phyloP scores from a whole-genome alignment of 2,329 filamentous ascomycete genomes.

The Penicillium aurantiogriseum region DNA sequence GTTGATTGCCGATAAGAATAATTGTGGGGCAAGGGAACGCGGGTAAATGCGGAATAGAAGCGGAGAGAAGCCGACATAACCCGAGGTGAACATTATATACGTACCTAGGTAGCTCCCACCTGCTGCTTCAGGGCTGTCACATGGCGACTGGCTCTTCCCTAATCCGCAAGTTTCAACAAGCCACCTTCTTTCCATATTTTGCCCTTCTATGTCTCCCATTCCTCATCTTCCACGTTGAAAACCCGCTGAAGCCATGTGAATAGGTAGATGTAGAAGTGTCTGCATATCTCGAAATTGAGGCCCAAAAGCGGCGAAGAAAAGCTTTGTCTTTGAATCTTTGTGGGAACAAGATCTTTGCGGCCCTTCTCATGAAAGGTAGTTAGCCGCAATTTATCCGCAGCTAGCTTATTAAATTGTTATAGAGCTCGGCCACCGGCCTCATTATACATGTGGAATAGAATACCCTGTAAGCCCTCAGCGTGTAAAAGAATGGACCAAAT shows the following conservation, averaged over 20 bases:
- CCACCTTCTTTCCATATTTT: background rate
- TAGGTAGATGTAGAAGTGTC: background rate
- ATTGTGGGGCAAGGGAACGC: background rate
- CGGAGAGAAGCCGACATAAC: background rate
- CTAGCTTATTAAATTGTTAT: background rate
- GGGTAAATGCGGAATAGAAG: background rate
- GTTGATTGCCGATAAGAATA: background rate
- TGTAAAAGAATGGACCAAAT: conserved; percentile 4
- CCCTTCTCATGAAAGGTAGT: background rate
- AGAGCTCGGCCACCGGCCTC: background rate
- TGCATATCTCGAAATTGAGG: background rate
- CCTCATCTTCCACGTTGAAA: background rate
- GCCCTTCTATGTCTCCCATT: background rate
- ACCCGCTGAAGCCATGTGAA: background rate
- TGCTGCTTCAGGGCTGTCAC: background rate
- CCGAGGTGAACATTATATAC: background rate
- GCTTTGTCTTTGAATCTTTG: background rate
- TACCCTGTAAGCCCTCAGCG: background rate
- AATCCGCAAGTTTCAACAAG: background rate
- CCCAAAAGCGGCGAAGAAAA: background rate
- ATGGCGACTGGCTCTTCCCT: background rate
- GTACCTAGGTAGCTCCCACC: background rate
- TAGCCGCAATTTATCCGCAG: too few relatives aligned
- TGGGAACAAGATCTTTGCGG: background rate
- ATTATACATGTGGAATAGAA: conserved; percentile 4